These are phyloP conservation scores for Claviceps sp. DNA, from an alignment of 2,329 filamentous ascomycete species.

Conservation along the genomic window DNA sequence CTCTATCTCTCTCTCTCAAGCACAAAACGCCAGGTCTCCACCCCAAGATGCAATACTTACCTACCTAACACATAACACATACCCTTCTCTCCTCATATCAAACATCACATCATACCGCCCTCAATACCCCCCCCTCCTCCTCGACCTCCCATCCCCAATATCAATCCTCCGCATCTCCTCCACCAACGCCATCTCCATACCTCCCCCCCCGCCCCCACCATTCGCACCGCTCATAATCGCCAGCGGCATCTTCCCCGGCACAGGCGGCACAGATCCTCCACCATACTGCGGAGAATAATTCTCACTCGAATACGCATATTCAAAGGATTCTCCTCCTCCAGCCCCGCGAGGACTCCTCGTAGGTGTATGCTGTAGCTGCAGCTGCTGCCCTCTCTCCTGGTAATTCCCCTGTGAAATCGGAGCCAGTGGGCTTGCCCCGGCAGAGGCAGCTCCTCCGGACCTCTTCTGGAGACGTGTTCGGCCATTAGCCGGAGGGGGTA, in stretches of 20 bases:
- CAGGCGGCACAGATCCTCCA: constrained; percentile 32
- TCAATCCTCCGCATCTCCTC: constrained; percentile 59
- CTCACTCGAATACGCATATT: constrained; percentile 34
- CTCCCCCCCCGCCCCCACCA: constrained; percentile 25
- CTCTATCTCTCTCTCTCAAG: no score
- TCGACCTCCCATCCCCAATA: constrained; percentile 45
- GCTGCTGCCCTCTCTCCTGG: constrained; percentile 28
- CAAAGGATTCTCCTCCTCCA: constrained; percentile 25
- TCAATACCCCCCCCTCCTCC: constrained; percentile 34
- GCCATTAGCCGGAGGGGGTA: constrained; percentile 22
- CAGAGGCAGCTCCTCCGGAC: constrained; percentile 29
- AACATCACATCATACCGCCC: neutral
- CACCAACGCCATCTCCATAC: constrained; percentile 44
- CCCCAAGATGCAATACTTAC: neutral
- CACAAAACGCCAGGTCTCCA: neutral
- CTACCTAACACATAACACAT: no score
- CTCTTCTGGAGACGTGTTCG: constrained; percentile 56
- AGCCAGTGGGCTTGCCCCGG: constrained; percentile 34
- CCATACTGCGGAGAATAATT: constrained; percentile 32
- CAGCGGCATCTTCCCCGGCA: constrained; percentile 59
- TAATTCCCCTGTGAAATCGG: constrained; percentile 39
- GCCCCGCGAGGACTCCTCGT: constrained; percentile 27
- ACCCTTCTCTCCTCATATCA: neutral
- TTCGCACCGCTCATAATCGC: constrained; percentile 30
- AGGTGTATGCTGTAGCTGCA: constrained; percentile 21